Conservation (phyloP, 106 monocot genomes). For the Dendrobium huoshanense region DNA sequence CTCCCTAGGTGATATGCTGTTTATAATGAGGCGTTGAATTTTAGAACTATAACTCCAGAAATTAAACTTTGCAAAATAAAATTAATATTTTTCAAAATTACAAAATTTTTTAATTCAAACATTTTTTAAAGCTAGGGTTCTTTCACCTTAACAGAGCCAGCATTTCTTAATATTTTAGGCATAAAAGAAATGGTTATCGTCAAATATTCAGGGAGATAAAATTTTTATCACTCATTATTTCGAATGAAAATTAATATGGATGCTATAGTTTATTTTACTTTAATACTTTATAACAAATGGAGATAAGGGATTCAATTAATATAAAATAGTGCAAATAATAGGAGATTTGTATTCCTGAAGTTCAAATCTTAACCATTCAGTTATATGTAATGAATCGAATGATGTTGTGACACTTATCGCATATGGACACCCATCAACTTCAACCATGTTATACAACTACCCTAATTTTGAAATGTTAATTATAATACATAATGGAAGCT, state of each 20-base stretch:
- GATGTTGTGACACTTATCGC: too few species aligned
- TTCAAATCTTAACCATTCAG: neutral
- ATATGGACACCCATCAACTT: too few species aligned
- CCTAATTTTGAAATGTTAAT: too few species aligned
- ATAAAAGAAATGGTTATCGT: neutral
- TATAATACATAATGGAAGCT: too few species aligned
- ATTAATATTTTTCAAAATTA: too few species aligned
- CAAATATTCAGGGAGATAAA: neutral
- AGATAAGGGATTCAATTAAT: neutral
- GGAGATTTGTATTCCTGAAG: neutral
- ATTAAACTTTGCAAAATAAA: too few species aligned
- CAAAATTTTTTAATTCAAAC: too few species aligned
- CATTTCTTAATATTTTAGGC: conserved; percentile 31
- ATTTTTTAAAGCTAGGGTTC: conserved; percentile 69
- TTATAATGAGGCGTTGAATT: too few species aligned
- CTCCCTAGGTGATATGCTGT: too few species aligned
- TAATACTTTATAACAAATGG: neutral
- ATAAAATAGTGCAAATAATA: neutral
- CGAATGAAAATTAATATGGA: neutral
- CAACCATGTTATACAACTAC: too few species aligned
- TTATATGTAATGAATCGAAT: too few species aligned
- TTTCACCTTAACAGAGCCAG: conserved; percentile 89
- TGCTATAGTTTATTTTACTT: neutral
- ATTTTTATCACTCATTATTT: neutral
- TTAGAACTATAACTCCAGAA: too few species aligned